Percentiles rank a stretch among this genome's conserved stretches.
Conservation (phyloP, 208 protist genomes). For the Crithidia mellificae region DNA sequence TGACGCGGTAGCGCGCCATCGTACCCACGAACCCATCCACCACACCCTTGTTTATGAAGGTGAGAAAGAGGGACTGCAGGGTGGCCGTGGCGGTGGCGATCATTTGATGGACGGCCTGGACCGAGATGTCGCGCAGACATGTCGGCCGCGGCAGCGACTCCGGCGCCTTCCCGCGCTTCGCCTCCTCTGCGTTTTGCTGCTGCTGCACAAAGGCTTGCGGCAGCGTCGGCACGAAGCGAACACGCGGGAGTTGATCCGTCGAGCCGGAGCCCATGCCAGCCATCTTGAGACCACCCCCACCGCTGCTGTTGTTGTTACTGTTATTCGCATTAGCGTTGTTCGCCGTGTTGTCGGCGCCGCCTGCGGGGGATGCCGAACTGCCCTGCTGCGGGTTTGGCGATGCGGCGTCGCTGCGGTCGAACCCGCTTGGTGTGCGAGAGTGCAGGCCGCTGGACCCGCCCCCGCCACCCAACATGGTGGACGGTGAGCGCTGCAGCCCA, state of each 20-base stretch:
- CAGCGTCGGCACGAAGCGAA: slow-evolving; percentile 46
- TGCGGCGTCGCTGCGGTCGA: not conserved
- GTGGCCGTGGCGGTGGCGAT: slow-evolving; percentile 50
- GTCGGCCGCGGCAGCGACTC: not conserved
- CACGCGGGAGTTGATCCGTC: slow-evolving; percentile 26
- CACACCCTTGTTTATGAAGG: slow-evolving; percentile 74
- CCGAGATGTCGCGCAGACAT: slow-evolving; percentile 69
- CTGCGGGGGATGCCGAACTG: not conserved
- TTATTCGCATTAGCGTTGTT: not conserved
- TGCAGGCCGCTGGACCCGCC: slow-evolving; percentile 1
- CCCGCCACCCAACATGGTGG: slow-evolving; percentile 14
- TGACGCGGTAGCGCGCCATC: slow-evolving; percentile 56
- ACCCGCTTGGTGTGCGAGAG: slow-evolving; percentile 11
- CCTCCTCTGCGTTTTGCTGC: not conserved
- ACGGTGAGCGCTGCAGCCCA: slow-evolving; percentile 28
- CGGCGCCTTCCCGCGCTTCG: slow-evolving; percentile 1
- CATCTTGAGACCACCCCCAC: not conserved
- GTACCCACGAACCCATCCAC: slow-evolving; percentile 56
- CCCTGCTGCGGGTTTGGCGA: not conserved
- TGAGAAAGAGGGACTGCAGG: slow-evolving; percentile 58
- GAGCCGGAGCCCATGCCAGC: not conserved
- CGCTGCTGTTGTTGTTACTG: not conserved
- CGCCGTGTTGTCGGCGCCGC: not conserved
- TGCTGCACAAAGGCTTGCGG: slow-evolving; percentile 22
- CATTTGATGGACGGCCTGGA: slow-evolving; percentile 62